Conservation (phyloP, 345 rosid genomes). For the Camelina laxa region DNA sequence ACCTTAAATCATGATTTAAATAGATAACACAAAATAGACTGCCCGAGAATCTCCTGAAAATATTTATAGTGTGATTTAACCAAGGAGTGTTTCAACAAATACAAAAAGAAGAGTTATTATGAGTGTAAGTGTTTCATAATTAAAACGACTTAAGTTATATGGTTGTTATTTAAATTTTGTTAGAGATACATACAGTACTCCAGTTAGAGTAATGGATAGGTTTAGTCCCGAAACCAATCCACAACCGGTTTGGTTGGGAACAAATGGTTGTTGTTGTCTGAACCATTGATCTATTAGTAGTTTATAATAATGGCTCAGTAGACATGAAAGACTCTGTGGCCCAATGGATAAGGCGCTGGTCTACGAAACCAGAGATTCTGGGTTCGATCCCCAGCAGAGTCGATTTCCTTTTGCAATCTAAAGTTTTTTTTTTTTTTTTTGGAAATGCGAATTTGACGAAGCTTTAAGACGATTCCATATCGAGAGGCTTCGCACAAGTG, state of each 20-base stretch:
- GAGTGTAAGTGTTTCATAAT: not conserved
- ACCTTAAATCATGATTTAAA: not conserved
- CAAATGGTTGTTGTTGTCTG: too few species aligned
- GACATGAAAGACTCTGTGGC: constrained; percentile 58
- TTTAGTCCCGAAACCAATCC: too few species aligned
- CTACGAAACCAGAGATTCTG: constrained; percentile 88
- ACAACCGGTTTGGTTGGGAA: too few species aligned
- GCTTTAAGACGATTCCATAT: not conserved
- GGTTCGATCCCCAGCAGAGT: constrained; percentile 56
- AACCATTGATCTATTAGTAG: too few species aligned
- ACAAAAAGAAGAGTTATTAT: not conserved
- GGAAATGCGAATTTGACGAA: not conserved
- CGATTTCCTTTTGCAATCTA: not conserved
- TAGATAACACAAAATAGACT: not conserved
- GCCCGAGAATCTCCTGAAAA: not conserved
- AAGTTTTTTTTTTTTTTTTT: too few species aligned
- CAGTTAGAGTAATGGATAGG: too few species aligned
- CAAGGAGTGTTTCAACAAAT: too few species aligned
- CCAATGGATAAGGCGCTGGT: constrained; percentile 98
- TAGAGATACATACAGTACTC: too few species aligned
- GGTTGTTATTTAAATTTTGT: too few species aligned
- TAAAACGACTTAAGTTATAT: too few species aligned
- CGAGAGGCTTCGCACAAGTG: not conserved
- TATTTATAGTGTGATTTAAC: too few species aligned
- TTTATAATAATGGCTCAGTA: too few species aligned